Evolutionary conservation across 2,329 filamentous ascomycete genomes (phyloP).

Genomic region (Xylariaceae sp.): DNA sequence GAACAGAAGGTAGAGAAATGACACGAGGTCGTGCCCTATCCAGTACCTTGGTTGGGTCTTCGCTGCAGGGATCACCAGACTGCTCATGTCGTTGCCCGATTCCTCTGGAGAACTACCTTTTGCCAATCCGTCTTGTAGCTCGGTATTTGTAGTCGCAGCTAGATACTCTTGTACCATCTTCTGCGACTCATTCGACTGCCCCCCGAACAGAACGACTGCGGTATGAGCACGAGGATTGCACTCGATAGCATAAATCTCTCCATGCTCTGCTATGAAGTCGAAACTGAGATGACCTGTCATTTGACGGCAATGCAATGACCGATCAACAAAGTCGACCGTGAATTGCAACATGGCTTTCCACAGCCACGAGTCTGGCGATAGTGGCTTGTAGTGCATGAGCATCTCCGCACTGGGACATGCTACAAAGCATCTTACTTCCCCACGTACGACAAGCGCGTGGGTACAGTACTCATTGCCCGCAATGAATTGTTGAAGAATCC

Average conservation of each 20-base stretch:
- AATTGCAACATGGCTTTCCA: slow-evolving; percentile 60
- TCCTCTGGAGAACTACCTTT: neutral
- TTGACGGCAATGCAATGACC: slow-evolving; percentile 35
- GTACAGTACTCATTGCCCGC: slow-evolving; percentile 64
- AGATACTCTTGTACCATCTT: slow-evolving; percentile 53
- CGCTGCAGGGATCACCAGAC: slow-evolving; percentile 20
- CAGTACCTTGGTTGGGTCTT: slow-evolving; percentile 48
- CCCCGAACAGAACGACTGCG: slow-evolving; percentile 57
- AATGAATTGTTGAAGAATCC: slow-evolving; percentile 68
- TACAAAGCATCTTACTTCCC: slow-evolving; percentile 61
- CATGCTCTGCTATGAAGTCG: slow-evolving; percentile 59
- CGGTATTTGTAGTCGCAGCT: slow-evolving; percentile 34
- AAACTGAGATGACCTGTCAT: slow-evolving; percentile 71
- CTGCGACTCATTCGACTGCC: slow-evolving; percentile 35
- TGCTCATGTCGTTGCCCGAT: neutral
- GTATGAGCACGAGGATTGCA: slow-evolving; percentile 69
- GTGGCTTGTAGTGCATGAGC: slow-evolving; percentile 62
- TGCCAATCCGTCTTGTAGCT: neutral
- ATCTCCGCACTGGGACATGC: slow-evolving; percentile 61
- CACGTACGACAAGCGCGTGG: slow-evolving; percentile 63
- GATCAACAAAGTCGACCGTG: slow-evolving; percentile 53
- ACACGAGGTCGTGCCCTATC: slow-evolving; percentile 63
- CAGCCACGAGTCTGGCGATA: slow-evolving; percentile 52
- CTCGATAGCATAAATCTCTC: slow-evolving; percentile 62
- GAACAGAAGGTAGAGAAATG: slow-evolving; percentile 42